Evolutionary conservation across 441 rosid genomes (phyloP).

Genomic region (California macrophylla): DNA sequence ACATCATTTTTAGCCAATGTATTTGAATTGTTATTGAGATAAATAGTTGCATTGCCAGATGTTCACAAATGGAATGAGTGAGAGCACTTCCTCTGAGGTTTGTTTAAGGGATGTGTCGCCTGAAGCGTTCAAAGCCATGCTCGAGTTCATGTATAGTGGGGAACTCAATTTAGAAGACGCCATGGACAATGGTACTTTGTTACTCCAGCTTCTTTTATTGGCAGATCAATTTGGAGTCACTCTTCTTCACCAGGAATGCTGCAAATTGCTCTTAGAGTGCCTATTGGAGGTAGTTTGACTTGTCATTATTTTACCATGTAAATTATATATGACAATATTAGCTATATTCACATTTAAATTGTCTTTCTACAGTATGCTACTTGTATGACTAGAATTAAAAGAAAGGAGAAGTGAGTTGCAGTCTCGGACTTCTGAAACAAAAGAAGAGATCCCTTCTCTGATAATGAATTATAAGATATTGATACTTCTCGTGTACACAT

Average conservation of each 20-base stretch:
- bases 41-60: constrained; percentile 42
- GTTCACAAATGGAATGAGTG: constrained; percentile 98
- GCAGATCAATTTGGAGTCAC: constrained; percentile 82
- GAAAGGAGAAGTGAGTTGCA: constrained; percentile 55
- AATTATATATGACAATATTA: constrained; percentile 13
- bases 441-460: constrained; percentile 51
- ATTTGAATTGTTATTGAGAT: constrained; percentile 15
- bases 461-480: constrained; percentile 57
- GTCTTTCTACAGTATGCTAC: constrained; percentile 35
- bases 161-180: constrained; percentile 57
- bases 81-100: constrained; percentile 61
- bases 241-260: constrained; percentile 89
- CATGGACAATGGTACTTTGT: constrained; percentile 48
- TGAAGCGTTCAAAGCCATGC: constrained; percentile 69
- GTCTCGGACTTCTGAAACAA: constrained; percentile 61
- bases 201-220: constrained; percentile 77
- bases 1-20: constrained; percentile 15
- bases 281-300: constrained; percentile 69
- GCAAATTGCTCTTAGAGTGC: constrained; percentile 78
- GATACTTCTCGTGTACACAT: constrained; percentile 79
- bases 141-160: constrained; percentile 73
- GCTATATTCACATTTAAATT: constrained; percentile 19
- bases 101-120: constrained; percentile 58
- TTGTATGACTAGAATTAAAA: constrained; percentile 43
- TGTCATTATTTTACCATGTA: constrained; percentile 17